Conservation (phyloP, 2,329 filamentous ascomycete genomes). For the Claviceps citrina region DNA sequence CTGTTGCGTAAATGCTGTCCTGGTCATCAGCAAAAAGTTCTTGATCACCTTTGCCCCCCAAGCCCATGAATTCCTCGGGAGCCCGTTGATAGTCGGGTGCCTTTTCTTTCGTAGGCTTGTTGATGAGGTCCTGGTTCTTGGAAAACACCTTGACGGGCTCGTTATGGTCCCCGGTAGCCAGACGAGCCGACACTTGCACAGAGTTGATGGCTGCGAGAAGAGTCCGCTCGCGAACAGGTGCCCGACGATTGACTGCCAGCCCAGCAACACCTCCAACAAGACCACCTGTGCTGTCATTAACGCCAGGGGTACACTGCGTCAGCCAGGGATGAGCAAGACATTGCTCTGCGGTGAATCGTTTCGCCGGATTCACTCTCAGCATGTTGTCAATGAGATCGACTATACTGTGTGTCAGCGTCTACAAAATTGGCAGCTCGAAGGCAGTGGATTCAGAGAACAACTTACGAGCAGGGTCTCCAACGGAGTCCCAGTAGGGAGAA, state of each 20-base stretch:
- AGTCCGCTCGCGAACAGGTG: constrained; percentile 67
- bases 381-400: constrained; percentile 88
- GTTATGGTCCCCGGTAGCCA: constrained; percentile 41
- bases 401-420: constrained; percentile 3
- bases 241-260: constrained; percentile 72
- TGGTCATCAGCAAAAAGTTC: constrained; percentile 54
- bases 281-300: constrained; percentile 80
- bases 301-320: constrained; percentile 41
- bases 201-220: constrained; percentile 71
- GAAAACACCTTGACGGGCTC: constrained; percentile 56
- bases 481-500: constrained; percentile 68
- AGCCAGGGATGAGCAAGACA: constrained; percentile 89
- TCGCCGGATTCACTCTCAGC: constrained; percentile 74
- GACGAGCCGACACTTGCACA: constrained; percentile 36
- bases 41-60: constrained; percentile 78
- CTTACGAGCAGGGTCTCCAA: constrained; percentile 53
- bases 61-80: constrained; percentile 62
- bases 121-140: constrained; percentile 42
- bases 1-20: constrained; percentile 31
- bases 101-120: constrained; percentile 37
- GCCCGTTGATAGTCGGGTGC: constrained; percentile 52
- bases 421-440: too few relatives aligned
- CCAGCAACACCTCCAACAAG: constrained; percentile 72
- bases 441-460: constrained; percentile 4
- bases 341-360: constrained; percentile 75